Evolutionary conservation across 305 asterid genomes (phyloP).

Genomic region (Fraxinus platypoda): DNA sequence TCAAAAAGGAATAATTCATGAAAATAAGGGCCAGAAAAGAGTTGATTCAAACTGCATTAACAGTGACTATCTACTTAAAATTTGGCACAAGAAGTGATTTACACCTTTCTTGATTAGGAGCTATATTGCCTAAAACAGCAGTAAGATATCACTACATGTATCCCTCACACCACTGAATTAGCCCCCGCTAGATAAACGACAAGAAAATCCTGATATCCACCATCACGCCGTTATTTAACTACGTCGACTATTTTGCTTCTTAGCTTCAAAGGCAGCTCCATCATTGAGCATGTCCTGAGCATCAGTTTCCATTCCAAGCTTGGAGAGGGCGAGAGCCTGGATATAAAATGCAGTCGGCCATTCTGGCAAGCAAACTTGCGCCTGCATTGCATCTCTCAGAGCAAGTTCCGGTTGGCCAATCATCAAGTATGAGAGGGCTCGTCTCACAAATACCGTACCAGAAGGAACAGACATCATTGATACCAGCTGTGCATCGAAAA

Average conservation of each 20-base stretch:
- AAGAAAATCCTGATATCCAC: neutral
- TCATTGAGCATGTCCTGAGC: conserved; percentile 93
- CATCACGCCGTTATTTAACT: conserved; percentile 24
- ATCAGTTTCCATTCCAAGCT: conserved; percentile 95
- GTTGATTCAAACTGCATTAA: neutral
- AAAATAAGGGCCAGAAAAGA: neutral
- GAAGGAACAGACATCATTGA: conserved; percentile 88
- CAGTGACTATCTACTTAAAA: neutral
- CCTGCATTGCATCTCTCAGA: conserved; percentile 89
- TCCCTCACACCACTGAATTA: neutral
- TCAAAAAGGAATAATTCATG: neutral
- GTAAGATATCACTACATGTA: neutral
- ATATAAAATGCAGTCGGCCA: conserved; percentile 92
- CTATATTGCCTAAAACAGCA: neutral
- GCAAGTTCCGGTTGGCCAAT: conserved; percentile 73
- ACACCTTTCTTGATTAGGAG: neutral
- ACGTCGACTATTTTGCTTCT: conserved; percentile 87
- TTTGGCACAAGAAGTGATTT: neutral
- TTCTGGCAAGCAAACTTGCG: conserved; percentile 91
- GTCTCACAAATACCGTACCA: conserved; percentile 84
- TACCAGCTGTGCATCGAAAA: conserved; percentile 53
- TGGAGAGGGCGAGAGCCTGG: conserved; percentile 90
- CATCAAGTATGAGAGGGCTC: conserved; percentile 85
- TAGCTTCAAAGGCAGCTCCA: conserved; percentile 83
- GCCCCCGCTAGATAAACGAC: neutral